Conservation (phyloP, 2,329 filamentous ascomycete genomes). For the Penicillium glabrum region DNA sequence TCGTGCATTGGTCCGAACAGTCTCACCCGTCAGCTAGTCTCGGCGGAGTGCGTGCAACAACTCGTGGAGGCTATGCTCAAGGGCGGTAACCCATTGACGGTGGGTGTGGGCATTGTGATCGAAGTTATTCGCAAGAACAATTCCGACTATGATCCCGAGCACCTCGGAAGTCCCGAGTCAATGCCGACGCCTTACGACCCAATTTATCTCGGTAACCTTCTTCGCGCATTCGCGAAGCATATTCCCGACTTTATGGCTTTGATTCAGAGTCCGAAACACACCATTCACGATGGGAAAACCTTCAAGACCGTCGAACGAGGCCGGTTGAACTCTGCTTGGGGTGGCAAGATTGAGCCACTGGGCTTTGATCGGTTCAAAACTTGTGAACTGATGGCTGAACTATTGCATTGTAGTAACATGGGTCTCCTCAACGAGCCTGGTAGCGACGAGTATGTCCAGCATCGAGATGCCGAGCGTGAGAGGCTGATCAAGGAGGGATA, state of each 20-base stretch:
- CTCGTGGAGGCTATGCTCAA: slow-evolving; percentile 90
- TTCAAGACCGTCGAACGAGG: slow-evolving; percentile 66
- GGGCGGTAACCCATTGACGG: slow-evolving; percentile 90
- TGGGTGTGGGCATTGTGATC: slow-evolving; percentile 95
- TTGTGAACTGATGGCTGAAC: slow-evolving; percentile 96
- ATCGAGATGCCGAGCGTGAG: slow-evolving; percentile 78
- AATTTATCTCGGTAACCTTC: slow-evolving; percentile 88
- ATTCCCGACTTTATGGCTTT: slow-evolving; percentile 93
- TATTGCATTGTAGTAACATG: slow-evolving; percentile 99
- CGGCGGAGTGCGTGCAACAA: slow-evolving; percentile 74
- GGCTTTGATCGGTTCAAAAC: slow-evolving; percentile 99
- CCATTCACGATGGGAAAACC: slow-evolving; percentile 56
- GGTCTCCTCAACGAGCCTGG: slow-evolving; percentile 88
- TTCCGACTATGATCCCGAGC: slow-evolving; percentile 95
- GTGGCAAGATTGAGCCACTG: slow-evolving; percentile 84
- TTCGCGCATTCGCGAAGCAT: slow-evolving; percentile 84
- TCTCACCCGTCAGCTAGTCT: slow-evolving; percentile 90
- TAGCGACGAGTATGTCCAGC: slow-evolving; percentile 80
- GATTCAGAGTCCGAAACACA: slow-evolving; percentile 71
- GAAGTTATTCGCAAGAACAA: slow-evolving; percentile 99
- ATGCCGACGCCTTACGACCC: slow-evolving; percentile 83
- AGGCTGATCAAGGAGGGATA: slow-evolving; percentile 74
- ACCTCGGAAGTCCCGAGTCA: slow-evolving; percentile 75
- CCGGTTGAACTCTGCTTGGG: slow-evolving; percentile 82
- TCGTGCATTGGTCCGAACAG: slow-evolving; percentile 99